Evolutionary conservation across 2,329 filamentous ascomycete genomes (phyloP).

Genomic region (Aspergillus fumigatus): DNA sequence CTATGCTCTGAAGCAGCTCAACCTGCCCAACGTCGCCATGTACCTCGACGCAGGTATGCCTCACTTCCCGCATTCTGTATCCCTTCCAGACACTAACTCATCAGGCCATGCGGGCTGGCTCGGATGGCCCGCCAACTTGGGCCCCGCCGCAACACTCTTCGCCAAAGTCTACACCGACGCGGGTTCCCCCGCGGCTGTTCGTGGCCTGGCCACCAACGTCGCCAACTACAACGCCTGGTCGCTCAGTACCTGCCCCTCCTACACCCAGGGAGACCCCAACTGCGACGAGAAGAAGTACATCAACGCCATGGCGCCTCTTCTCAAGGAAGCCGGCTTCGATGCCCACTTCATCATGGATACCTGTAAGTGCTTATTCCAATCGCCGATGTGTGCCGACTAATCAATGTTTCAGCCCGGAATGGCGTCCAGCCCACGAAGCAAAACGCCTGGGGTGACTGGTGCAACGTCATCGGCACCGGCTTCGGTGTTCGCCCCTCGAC

Average conservation of each 20-base stretch:
- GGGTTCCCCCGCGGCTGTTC: constrained; percentile 43
- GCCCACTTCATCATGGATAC: constrained; percentile 55
- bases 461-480: constrained; percentile 60
- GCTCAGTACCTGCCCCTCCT: constrained; percentile 41
- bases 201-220: constrained; percentile 54
- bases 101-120: constrained; percentile 59
- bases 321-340: constrained; percentile 46
- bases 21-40: constrained; percentile 57
- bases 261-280: constrained; percentile 44
- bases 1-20: background rate
- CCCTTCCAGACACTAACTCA: background rate
- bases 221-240: constrained; percentile 57
- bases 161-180: constrained; percentile 46
- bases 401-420: constrained; percentile 46
- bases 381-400: background rate
- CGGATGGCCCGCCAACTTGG: constrained; percentile 58
- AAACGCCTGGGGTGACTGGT: constrained; percentile 62
- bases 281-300: constrained; percentile 53
- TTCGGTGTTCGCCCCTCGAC: constrained; percentile 59
- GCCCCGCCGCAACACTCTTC: constrained; percentile 47
- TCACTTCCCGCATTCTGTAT: background rate
- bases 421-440: constrained; percentile 57
- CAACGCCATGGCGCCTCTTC: constrained; percentile 45
- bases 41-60: constrained; percentile 55
- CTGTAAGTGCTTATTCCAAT: constrained; percentile 23